Evolutionary conservation across 1,139 yeast species (phyloP).

Genomic region (Yamadazyma aaseri): DNA sequence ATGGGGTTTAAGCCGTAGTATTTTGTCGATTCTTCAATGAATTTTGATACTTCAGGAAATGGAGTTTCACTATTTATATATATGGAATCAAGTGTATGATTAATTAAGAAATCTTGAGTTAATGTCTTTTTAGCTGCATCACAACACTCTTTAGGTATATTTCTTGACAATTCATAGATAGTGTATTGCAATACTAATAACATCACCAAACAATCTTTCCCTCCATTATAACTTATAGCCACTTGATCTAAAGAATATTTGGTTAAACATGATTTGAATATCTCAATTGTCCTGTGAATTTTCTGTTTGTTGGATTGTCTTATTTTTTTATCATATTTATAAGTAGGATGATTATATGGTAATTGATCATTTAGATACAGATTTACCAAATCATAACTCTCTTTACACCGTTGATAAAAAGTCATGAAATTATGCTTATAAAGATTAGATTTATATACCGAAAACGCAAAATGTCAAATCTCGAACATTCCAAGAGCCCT

Average conservation of each 20-base stretch:
- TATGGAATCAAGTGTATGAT: slow-evolving; percentile 52
- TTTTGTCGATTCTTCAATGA: slow-evolving; percentile 41
- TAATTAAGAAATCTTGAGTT: slow-evolving; percentile 7
- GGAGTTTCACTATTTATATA: slow-evolving; percentile 70
- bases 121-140: not conserved
- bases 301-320: slow-evolving; percentile 30
- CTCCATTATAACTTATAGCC: slow-evolving; percentile 84
- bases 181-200: slow-evolving; percentile 63
- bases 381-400: slow-evolving; percentile 33
- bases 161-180: slow-evolving; percentile 28
- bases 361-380: slow-evolving; percentile 31
- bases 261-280: slow-evolving; percentile 30
- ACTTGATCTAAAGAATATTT: slow-evolving; percentile 49
- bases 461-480: no score
- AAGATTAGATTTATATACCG: no score
- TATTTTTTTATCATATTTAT: slow-evolving; percentile 21
- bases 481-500: slow-evolving; percentile 2
- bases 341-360: slow-evolving; percentile 19
- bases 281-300: slow-evolving; percentile 28
- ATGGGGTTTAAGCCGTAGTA: slow-evolving; percentile 47
- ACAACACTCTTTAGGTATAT: not conserved
- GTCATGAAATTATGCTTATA: no score
- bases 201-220: slow-evolving; percentile 88
- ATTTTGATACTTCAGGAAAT: slow-evolving; percentile 56
- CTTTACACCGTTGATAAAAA: slow-evolving; percentile 29